These are phyloP conservation scores for Erodium texanum DNA, from an alignment of 441 rosid species.

Conservation along the genomic window DNA sequence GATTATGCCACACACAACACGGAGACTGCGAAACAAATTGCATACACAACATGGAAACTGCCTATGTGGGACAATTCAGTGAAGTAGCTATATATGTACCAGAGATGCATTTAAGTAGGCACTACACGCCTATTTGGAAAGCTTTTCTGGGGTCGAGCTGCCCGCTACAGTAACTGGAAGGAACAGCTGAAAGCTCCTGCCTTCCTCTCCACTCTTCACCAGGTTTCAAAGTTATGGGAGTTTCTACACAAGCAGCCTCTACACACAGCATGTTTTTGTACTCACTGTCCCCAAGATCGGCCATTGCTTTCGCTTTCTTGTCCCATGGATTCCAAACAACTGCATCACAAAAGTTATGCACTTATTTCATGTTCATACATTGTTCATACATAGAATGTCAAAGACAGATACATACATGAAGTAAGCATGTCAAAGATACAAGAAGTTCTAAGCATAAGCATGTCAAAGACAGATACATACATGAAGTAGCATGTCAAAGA, in stretches of 20 bases:
- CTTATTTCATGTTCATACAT: background rate
- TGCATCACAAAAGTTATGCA: constrained; percentile 22
- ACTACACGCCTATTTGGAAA: constrained; percentile 36
- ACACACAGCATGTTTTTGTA: constrained; percentile 87
- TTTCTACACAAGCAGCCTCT: constrained; percentile 80
- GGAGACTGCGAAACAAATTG: no score
- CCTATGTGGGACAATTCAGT: background rate
- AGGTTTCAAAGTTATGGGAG: constrained; percentile 74
- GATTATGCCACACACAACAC: background rate
- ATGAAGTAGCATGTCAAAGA: no score
- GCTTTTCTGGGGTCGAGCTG: constrained; percentile 79
- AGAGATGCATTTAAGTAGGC: constrained; percentile 11
- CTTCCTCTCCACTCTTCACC: constrained; percentile 97
- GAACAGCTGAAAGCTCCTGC: constrained; percentile 77
- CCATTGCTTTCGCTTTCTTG: constrained; percentile 67
- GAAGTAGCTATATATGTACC: constrained; percentile 31
- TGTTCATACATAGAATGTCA: background rate
- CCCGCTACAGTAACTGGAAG: constrained; percentile 88
- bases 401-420: background rate
- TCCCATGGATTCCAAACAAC: constrained; percentile 99
- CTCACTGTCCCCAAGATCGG: constrained; percentile 86
- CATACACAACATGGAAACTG: no score
- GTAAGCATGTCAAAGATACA: no score
- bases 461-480: no score
- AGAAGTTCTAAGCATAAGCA: background rate